Base-by-base conservation (phyloP, 192 early-diverging fungal species). In the Umbelopsis ramanniana region DNA sequence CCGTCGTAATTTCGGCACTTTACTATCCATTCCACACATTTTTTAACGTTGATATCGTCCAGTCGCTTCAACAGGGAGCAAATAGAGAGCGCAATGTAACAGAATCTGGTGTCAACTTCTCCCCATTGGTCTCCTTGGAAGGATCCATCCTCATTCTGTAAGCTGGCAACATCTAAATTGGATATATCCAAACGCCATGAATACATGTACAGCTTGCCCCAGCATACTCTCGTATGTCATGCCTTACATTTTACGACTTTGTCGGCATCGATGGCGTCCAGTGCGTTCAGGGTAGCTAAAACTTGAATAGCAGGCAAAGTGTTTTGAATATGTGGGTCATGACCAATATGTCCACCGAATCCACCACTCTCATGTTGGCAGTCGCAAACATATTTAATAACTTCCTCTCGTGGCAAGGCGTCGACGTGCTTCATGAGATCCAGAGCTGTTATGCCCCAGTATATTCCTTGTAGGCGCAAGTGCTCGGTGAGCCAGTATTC, bases 401-500 rank as follows among this genome's bases (percentile, higher is more conserved):
- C 82, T 1, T 90, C 84, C 0, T 94, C 87, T 17, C 81, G 81
- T 52, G 91, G 83, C 9, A 98, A 77, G 14, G 88, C 90, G 21
- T 90, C 87, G 22, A 78, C 68, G 21, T 83, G 79, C 48, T 86
- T 83, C 76, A 98, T 75, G 46, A 97, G 76, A 38, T 89, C 85
- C 43, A 97, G 79, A 0, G 95, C 89, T 0, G 94, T 95, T 0
- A 96, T 74, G 0, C 95, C 96, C 97, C 97, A 97, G 72, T 97
- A 98, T 24, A 98, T 84, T 26, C 94, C 97, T 72, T 91, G 96
- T 19, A 98, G 75, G 0, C 95, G 91, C 11, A 98, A 81, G 67
- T 97, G 96, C 71, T 97, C 96, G 7, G 92, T 90, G 57, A 94
- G 79, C 95, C 95, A 96, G 80, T 97, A 98, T 71, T 97, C 96